Base-by-base conservation (phyloP, 2,329 filamentous ascomycete species). In the Pseudogymnoascus sp. region DNA sequence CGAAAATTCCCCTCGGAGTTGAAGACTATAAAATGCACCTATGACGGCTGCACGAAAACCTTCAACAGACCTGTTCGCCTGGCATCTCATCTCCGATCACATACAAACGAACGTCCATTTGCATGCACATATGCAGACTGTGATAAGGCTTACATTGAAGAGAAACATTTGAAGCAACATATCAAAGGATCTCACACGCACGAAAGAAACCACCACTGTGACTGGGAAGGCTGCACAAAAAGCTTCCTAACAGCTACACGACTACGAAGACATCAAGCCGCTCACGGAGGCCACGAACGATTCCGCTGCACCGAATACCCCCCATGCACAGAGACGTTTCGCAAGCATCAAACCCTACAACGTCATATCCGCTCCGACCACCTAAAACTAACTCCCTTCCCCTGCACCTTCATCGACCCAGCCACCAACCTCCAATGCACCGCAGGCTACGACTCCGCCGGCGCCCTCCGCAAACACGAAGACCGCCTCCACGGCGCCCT, bases 1-100 rank as follows among this genome's bases (percentile, higher is more conserved):
- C 57, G 36, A 26, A 83, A 80, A 62, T 85, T 84, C 64, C 87
- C 86, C 3, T 89, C 86, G 41, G 89, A 84, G 71, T 79, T 85
- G 63, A 96, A 95, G 77, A 92, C 84, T 4, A 86, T 92, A 65
- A 77, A 79, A 61, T 97, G 93, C 75, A 85, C 87, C 0, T 87
- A 84, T 72, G 82, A 86, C 9, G 83, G 80, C 65, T 97, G 93
- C 71, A 76, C 78, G 62, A 95, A 95, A 75, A 85, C 87, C 5
- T 97, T 94, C 78, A 96, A 96, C 73, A 86, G 93, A 2, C 92
- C 91, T 0, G 88, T 88, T 35, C 85, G 90, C 29, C 80, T 97
- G 3, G 81, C 87, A 63, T 86, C 90, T 63, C 93, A 97, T 70
- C 76, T 93, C 24, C 83, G 91, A 65, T 92, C 89, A 1, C 93